phyloP scores from a whole-genome alignment of 257 asterid genomes.

The Ehretia macrophylla region DNA sequence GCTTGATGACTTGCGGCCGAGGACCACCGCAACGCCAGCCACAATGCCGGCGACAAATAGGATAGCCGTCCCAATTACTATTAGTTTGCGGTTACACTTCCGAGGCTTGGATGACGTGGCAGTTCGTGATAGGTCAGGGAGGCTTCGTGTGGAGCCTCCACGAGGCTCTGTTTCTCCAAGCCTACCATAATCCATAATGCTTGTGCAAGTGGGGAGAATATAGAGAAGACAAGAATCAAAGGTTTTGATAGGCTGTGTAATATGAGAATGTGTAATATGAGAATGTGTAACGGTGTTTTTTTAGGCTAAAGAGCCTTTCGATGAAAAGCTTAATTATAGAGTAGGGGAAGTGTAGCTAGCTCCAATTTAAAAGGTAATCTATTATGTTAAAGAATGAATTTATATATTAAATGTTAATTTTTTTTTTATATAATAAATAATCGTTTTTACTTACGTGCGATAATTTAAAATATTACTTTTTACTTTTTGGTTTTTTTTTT shows the following conservation, averaged over 20 bases:
- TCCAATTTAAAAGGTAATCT: too few species aligned
- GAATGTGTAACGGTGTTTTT: neutral
- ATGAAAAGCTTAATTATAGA: conserved; percentile 1
- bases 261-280: too few species aligned
- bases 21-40: conserved; percentile 39
- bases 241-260: neutral
- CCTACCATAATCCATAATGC: conserved; percentile 55
- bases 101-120: conserved; percentile 18
- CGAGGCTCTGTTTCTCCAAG: conserved; percentile 35
- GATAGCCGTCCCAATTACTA: conserved; percentile 38
- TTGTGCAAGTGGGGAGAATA: neutral
- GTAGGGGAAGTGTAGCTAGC: neutral
- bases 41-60: conserved; percentile 46
- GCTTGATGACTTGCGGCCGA: conserved; percentile 29
- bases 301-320: too few species aligned
- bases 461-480: too few species aligned
- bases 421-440: too few species aligned
- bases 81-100: conserved; percentile 34
- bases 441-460: too few species aligned
- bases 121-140: conserved; percentile 6
- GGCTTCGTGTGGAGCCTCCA: conserved; percentile 30
- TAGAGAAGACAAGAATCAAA: neutral
- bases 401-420: too few species aligned
- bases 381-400: too few species aligned
- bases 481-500: too few species aligned